A percentile compares a stretch with the other conserved stretches of the same genome.
Evolutionary conservation across 2,329 filamentous ascomycete species (phyloP).

Genomic region (Nectriaceae sp.): DNA sequence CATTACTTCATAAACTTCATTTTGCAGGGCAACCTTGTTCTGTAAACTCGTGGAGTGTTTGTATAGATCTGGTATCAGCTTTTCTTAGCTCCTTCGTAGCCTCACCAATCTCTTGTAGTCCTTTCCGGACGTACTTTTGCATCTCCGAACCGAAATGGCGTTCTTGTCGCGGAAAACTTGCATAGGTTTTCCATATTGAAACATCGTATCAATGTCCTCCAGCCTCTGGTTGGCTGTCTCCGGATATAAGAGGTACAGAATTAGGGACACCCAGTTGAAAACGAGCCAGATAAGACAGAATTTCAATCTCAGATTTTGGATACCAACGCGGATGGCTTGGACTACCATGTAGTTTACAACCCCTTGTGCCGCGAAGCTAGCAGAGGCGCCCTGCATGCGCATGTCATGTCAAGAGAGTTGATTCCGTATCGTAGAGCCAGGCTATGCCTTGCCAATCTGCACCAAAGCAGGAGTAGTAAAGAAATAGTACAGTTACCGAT

Average conservation of each 20-base stretch:
- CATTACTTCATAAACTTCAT: too few species aligned
- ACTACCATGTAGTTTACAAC: not conserved
- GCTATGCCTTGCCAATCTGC: not conserved
- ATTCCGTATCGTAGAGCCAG: not conserved
- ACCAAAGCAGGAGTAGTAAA: not conserved
- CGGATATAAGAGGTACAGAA: slow-evolving; percentile 1
- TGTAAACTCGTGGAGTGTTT: too few species aligned
- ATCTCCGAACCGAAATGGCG: not conserved
- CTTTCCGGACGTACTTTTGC: not conserved
- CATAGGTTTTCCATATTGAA: not conserved
- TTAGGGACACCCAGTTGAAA: slow-evolving; percentile 5
- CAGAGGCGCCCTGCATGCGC: not conserved
- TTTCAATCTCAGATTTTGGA: slow-evolving; percentile 4
- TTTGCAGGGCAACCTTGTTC: too few species aligned
- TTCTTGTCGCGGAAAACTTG: not conserved
- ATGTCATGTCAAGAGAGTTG: not conserved
- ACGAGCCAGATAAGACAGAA: slow-evolving; percentile 5
- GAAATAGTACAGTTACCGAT: not conserved
- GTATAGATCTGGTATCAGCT: too few species aligned
- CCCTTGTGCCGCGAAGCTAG: not conserved
- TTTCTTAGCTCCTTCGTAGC: too few species aligned
- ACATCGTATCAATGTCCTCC: not conserved
- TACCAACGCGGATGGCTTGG: not conserved
- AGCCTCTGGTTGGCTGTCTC: slow-evolving; percentile 3
- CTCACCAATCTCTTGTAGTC: not conserved